These are phyloP conservation scores for Hericium coralloides DNA, from an alignment of 768 basidiomycete genomes.

Conservation along the genomic window DNA sequence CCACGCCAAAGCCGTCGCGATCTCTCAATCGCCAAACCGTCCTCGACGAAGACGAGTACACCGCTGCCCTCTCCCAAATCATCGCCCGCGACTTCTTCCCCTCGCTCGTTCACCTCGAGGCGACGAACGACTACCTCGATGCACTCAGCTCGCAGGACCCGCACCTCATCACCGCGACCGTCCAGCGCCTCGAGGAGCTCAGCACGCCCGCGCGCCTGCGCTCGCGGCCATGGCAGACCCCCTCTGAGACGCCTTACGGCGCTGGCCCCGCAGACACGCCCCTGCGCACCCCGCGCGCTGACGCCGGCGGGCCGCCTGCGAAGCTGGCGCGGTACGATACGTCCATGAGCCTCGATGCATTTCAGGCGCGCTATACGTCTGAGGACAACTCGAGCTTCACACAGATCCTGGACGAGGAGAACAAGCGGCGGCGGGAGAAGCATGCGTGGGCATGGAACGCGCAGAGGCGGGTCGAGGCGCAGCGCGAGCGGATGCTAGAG, in stretches of 20 bases:
- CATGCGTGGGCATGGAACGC: slow-evolving; percentile 95
- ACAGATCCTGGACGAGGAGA: slow-evolving; percentile 85
- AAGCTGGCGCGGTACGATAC: slow-evolving; percentile 57
- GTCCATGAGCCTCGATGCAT: slow-evolving; percentile 66
- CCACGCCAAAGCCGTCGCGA: slow-evolving; percentile 24
- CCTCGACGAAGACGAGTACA: slow-evolving; percentile 93
- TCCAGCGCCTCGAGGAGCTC: slow-evolving; percentile 61
- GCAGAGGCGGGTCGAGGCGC: slow-evolving; percentile 68
- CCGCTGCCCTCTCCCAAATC: slow-evolving; percentile 79
- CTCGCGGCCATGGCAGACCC: slow-evolving; percentile 29
- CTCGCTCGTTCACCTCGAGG: slow-evolving; percentile 80
- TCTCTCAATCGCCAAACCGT: slow-evolving; percentile 68
- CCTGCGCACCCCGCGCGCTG: slow-evolving; percentile 19
- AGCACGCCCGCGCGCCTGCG: slow-evolving; percentile 40
- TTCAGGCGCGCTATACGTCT: slow-evolving; percentile 89
- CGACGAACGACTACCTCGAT: slow-evolving; percentile 79
- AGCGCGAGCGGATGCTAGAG: slow-evolving; percentile 56
- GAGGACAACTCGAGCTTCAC: slow-evolving; percentile 98
- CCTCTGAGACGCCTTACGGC: slow-evolving; percentile 61
- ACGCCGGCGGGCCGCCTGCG: slow-evolving; percentile 25
- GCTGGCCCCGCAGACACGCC: slow-evolving; percentile 60
- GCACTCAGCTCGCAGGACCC: slow-evolving; percentile 73
- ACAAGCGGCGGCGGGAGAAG: slow-evolving; percentile 66
- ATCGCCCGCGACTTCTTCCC: slow-evolving; percentile 99
- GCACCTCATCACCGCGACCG: slow-evolving; percentile 64